phyloP scores from a whole-genome alignment of 768 basidiomycete species.

The Tremella fuciformis region DNA sequence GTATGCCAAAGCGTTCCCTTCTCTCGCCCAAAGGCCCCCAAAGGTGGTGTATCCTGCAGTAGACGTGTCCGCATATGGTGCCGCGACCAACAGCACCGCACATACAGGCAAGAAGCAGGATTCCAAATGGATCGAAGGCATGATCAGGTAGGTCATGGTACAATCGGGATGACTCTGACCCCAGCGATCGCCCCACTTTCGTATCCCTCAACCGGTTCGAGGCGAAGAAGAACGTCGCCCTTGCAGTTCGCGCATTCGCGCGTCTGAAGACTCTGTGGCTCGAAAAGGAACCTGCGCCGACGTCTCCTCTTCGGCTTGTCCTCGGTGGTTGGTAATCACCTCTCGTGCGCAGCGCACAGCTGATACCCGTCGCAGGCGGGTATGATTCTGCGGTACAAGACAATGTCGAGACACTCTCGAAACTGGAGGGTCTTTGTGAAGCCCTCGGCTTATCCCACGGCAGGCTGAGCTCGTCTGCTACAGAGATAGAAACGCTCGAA shows the following conservation, averaged over 20 bases:
- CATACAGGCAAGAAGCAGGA: slow-evolving; percentile 56
- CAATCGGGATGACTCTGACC: neutral
- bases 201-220: slow-evolving; percentile 91
- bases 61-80: slow-evolving; percentile 70
- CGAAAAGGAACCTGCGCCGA: too few species aligned
- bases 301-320: slow-evolving; percentile 62
- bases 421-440: slow-evolving; percentile 63
- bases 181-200: slow-evolving; percentile 67
- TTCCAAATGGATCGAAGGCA: slow-evolving; percentile 49
- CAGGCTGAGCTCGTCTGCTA: slow-evolving; percentile 20
- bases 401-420: slow-evolving; percentile 66
- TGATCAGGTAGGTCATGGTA: slow-evolving; percentile 34
- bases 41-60: slow-evolving; percentile 95
- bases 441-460: slow-evolving; percentile 58
- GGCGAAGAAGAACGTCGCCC: slow-evolving; percentile 81
- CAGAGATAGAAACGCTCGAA: neutral
- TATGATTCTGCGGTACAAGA: slow-evolving; percentile 76
- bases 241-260: slow-evolving; percentile 79
- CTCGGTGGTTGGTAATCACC: slow-evolving; percentile 62
- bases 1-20: slow-evolving; percentile 70
- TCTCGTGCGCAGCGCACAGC: neutral
- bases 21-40: slow-evolving; percentile 60
- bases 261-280: too few species aligned
- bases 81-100: slow-evolving; percentile 35
- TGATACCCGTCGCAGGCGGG: slow-evolving; percentile 4